These are phyloP conservation scores for Metarhizium anisopliae DNA, from an alignment of 2,329 filamentous ascomycete species.

Conservation along the genomic window DNA sequence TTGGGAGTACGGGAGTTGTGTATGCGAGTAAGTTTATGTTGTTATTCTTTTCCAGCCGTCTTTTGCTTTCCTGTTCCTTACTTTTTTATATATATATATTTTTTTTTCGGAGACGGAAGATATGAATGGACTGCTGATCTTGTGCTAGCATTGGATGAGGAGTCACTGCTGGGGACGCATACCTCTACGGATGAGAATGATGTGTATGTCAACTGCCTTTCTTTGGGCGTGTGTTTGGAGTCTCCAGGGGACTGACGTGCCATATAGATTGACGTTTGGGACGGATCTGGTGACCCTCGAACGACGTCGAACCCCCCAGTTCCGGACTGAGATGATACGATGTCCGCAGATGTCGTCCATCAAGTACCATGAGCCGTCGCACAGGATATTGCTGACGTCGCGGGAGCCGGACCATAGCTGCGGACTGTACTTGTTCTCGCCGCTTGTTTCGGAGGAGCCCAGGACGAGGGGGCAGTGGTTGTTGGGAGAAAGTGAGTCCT, in stretches of 20 bases:
- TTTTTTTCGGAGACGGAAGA: no score
- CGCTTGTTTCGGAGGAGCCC: conserved; percentile 18
- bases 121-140: conserved; percentile 1
- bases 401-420: conserved; percentile 20
- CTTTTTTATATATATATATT: neutral
- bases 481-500: conserved; percentile 24
- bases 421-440: conserved; percentile 30
- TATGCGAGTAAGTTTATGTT: conserved; percentile 33
- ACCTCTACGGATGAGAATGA: conserved; percentile 34
- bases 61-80: neutral
- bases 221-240: no score
- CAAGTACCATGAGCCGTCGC: conserved; percentile 33
- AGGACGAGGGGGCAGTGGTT: conserved; percentile 27
- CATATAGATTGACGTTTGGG: conserved; percentile 8
- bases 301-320: neutral
- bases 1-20: conserved; percentile 28
- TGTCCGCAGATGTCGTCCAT: conserved; percentile 35
- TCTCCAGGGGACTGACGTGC: neutral
- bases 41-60: neutral
- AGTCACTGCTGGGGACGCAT: conserved; percentile 28
- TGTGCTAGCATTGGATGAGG: conserved; percentile 23
- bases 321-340: conserved; percentile 27
- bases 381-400: conserved; percentile 34
- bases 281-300: conserved; percentile 2
- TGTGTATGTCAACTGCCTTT: conserved; percentile 19